Evolutionary conservation across 345 rosid genomes (phyloP), one percentile per base, ranked within the genome.

Genomic region (Balakata baccata): DNA sequence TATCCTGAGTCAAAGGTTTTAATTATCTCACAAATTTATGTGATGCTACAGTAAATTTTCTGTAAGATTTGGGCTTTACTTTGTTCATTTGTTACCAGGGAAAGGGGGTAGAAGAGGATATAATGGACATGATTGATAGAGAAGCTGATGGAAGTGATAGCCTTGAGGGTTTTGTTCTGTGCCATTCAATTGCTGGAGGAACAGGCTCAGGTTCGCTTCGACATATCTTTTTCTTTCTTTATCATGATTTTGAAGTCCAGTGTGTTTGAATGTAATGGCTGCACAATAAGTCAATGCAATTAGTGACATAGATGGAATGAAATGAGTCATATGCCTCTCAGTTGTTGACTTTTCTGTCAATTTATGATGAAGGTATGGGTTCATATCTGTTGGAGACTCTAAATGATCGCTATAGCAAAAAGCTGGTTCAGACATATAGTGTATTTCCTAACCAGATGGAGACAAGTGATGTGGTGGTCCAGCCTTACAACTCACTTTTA

Each of bases 71-170:
- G 66, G 62, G 66, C 13, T 63, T 75, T 38, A 7, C 9, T 74
- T 67, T 71, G 49, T 63, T 75, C 74, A 50, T 59, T 72, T 74
- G 23, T 70, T 68, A 38, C n/a, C 87, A 94, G 97, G 98, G 98
- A 52, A 87, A 92, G 72, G 94, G 93, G 23, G 94, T 92, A 53
- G 96, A 94, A 84, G 98, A 94, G 86, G 98, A 92, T 69, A 90
- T 92, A 70, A 90, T 94, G 93, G 98, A 94, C 84, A 94, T 94
- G 98, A 94, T 94, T 59, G 97, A 92, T 77, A 86, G 97, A 74
- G 97, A 94, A 86, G 98, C 98, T 73, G 98, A 94, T 88, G 98
- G 98, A 60, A 94, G 98, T 77, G 98, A 94, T 78, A 94, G 98
- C 51, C 98, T 94, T 69, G 96, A 94, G 82, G 98, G 98, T 38